Evolutionary conservation across 108 stramenopile genomes (phyloP).

Genomic region (Nitzschia sp.): DNA sequence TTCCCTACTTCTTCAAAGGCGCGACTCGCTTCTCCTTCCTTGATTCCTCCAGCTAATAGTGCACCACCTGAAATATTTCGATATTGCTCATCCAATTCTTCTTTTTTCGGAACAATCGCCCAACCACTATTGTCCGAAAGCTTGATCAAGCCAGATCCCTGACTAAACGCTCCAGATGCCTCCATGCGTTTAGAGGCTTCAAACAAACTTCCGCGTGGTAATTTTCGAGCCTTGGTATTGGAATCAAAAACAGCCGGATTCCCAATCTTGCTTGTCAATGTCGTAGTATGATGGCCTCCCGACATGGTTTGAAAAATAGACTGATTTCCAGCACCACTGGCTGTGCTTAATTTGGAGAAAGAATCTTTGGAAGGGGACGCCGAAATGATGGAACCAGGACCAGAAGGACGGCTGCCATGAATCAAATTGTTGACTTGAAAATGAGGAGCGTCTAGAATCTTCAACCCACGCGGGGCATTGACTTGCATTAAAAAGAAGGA

Average conservation of each 20-base stretch:
- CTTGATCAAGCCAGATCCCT: constrained; percentile 80
- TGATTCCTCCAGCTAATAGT: constrained; percentile 14
- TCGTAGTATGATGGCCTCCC: constrained; percentile 45
- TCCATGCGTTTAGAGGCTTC: constrained; percentile 84
- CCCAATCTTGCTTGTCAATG: constrained; percentile 52
- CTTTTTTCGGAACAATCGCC: constrained; percentile 76
- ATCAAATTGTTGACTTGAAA: constrained; percentile 81
- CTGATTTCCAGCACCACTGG: constrained; percentile 11
- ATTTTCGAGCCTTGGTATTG: constrained; percentile 45
- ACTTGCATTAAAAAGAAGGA: constrained; percentile 77
- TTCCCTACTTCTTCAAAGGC: constrained; percentile 86
- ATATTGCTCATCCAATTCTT: constrained; percentile 69
- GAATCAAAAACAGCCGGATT: constrained; percentile 61
- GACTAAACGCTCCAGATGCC: constrained; percentile 55
- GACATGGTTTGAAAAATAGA: constrained; percentile 63
- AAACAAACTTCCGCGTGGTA: constrained; percentile 78
- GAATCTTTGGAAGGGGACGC: constrained; percentile 40
- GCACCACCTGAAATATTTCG: constrained; percentile 38
- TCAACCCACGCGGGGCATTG: constrained; percentile 74
- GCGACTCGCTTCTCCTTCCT: constrained; percentile 46
- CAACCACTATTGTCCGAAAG: constrained; percentile 84
- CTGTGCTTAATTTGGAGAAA: background rate
- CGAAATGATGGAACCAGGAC: constrained; percentile 16
- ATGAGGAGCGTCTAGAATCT: constrained; percentile 86
- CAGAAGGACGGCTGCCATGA: constrained; percentile 41